These are phyloP conservation scores for Aquilaria sinensis DNA, from an alignment of 345 rosid species.

Conservation along the genomic window DNA sequence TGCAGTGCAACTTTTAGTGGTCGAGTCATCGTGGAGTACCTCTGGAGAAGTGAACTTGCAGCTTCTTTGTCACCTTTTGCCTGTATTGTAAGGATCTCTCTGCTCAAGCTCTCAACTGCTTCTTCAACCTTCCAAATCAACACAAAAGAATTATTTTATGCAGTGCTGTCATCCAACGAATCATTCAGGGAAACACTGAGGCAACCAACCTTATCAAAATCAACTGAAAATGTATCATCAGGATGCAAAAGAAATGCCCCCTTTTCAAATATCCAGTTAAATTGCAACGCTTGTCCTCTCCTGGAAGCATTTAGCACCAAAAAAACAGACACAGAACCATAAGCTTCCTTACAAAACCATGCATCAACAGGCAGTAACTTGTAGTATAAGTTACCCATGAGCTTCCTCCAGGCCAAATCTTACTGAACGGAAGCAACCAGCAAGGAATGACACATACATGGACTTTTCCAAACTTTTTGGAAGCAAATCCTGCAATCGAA, in stretches of 20 bases:
- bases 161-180: slow-evolving; percentile 5
- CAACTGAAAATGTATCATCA: slow-evolving; percentile 66
- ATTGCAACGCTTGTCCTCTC: slow-evolving; percentile 91
- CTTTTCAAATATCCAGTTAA: slow-evolving; percentile 88
- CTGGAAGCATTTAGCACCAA: slow-evolving; percentile 26
- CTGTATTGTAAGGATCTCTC: slow-evolving; percentile 76
- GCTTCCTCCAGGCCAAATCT: slow-evolving; percentile 92
- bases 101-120: slow-evolving; percentile 82
- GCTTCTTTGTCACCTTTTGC: slow-evolving; percentile 84
- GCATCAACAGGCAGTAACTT: slow-evolving; percentile 9
- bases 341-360: slow-evolving; percentile 4
- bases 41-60: slow-evolving; percentile 54
- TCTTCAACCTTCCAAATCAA: slow-evolving; percentile 46
- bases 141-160: slow-evolving; percentile 2
- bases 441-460: slow-evolving; percentile 86
- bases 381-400: slow-evolving; percentile 60
- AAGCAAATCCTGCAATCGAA: slow-evolving; percentile 50
- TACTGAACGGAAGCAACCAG: slow-evolving; percentile 91
- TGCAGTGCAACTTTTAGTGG: slow-evolving; percentile 59
- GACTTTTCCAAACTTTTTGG: slow-evolving; percentile 55
- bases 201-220: slow-evolving; percentile 67
- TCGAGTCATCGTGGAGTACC: slow-evolving; percentile 55
- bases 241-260: slow-evolving; percentile 60
- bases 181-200: slow-evolving; percentile 6
- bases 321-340: slow-evolving; percentile 1